Conservation (phyloP, 768 basidiomycete species). For the Phlebiopsis flavidoalba region DNA sequence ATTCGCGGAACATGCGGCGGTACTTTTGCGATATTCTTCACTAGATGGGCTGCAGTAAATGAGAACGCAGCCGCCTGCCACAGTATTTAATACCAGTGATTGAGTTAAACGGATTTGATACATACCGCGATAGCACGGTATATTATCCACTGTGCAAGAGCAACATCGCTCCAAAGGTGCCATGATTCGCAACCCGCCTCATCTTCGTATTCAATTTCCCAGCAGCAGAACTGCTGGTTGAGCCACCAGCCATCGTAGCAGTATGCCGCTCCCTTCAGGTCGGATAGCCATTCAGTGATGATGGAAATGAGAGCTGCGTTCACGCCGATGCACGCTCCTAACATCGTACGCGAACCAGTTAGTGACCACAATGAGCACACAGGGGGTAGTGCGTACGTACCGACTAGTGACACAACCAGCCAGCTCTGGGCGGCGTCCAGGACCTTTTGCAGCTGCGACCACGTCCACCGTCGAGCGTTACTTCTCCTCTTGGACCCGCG, state of each 20-base stretch:
- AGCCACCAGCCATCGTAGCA: slow-evolving; percentile 98
- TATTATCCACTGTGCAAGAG: slow-evolving; percentile 70
- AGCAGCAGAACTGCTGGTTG: slow-evolving; percentile 96
- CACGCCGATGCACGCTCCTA: slow-evolving; percentile 81
- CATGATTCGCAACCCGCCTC: slow-evolving; percentile 84
- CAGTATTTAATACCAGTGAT: not conserved
- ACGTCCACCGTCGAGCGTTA: slow-evolving; percentile 51
- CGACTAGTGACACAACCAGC: slow-evolving; percentile 87
- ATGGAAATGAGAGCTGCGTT: slow-evolving; percentile 96
- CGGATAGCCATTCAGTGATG: slow-evolving; percentile 94
- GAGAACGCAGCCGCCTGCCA: slow-evolving; percentile 70
- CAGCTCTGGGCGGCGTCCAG: slow-evolving; percentile 80
- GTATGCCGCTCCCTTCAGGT: slow-evolving; percentile 95
- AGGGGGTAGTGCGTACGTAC: slow-evolving; percentile 40
- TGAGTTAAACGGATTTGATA: slow-evolving; percentile 9
- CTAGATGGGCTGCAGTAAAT: slow-evolving; percentile 84
- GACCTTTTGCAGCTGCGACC: slow-evolving; percentile 54
- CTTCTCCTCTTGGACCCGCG: slow-evolving; percentile 42
- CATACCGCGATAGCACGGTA: slow-evolving; percentile 88
- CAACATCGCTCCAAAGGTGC: slow-evolving; percentile 80
- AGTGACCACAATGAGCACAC: not conserved
- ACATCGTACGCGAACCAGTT: slow-evolving; percentile 24
- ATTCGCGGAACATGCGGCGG: slow-evolving; percentile 93
- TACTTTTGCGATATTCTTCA: slow-evolving; percentile 84
- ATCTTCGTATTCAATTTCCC: slow-evolving; percentile 85